These are phyloP conservation scores for Fusarium sp. DNA, from an alignment of 2,329 filamentous ascomycete species.

Conservation along the genomic window DNA sequence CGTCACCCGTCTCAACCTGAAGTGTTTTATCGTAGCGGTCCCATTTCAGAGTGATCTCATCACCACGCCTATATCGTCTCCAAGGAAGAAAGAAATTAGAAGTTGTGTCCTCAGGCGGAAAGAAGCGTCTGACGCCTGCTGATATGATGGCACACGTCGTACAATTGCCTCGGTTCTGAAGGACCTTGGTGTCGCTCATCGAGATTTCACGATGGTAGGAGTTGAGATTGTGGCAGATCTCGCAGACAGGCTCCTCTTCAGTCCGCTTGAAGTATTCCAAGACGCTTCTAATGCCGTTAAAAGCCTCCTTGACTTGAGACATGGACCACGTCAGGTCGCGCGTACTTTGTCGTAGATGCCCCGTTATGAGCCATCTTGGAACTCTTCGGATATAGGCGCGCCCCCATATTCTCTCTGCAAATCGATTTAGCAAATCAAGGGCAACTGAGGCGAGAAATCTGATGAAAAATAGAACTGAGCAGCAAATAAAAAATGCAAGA, in stretches of 20 bases:
- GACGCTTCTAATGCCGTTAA: not conserved
- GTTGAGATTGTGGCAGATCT: not conserved
- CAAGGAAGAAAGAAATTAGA: not conserved
- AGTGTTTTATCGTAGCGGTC: not conserved
- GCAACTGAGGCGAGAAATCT: not conserved
- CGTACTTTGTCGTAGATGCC: not conserved
- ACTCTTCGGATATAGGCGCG: not conserved
- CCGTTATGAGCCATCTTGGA: not conserved
- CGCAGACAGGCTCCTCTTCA: not conserved
- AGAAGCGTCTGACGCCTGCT: constrained; percentile 3
- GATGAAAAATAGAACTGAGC: not conserved
- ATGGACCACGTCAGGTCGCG: not conserved
- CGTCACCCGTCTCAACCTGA: not conserved
- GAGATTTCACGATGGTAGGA: not conserved
- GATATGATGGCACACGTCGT: constrained; percentile 7
- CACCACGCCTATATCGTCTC: not conserved
- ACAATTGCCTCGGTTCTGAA: not conserved
- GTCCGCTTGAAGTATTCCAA: not conserved
- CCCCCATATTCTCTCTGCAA: not conserved
- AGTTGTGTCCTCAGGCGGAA: not conserved
- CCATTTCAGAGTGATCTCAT: constrained; percentile 15
- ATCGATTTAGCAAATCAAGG: not conserved
- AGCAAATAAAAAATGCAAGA: not conserved
- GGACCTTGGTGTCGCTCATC: not conserved
- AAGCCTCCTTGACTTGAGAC: not conserved